Percentiles rank a stretch among this genome's conserved stretches.
Evolutionary conservation across 805 yeast species (phyloP).

Genomic region (Lipomyces sp.): DNA sequence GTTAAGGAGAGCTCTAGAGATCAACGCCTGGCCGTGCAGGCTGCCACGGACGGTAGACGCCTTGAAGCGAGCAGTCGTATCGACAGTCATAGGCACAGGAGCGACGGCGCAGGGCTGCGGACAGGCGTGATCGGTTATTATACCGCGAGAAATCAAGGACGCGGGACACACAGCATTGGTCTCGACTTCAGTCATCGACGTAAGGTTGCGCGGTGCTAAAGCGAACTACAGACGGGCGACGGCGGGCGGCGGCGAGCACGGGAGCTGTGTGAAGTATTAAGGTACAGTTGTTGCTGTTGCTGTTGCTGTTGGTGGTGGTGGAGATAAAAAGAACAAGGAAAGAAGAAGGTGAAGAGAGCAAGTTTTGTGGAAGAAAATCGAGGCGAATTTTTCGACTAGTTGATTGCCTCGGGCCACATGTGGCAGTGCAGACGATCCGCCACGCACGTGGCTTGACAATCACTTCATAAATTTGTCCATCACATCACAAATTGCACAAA

Average conservation of each 20-base stretch:
- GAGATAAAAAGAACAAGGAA: not conserved
- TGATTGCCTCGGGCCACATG: not conserved
- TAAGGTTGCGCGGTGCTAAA: constrained; percentile 10
- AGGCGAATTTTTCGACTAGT: not conserved
- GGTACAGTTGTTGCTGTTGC: not conserved
- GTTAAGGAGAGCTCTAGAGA: constrained; percentile 35
- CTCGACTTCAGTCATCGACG: constrained; percentile 39
- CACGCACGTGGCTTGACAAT: too few species aligned
- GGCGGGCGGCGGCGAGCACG: not conserved
- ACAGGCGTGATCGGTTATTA: constrained; percentile 12
- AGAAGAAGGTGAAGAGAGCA: not conserved
- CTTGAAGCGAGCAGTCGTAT: constrained; percentile 8
- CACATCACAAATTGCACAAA: too few species aligned
- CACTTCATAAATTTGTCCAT: too few species aligned
- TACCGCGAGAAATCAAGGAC: constrained; percentile 32
- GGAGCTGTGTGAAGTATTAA: constrained; percentile 8
- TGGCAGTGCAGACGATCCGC: not conserved
- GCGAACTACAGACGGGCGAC: constrained; percentile 1
- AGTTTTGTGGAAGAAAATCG: not conserved
- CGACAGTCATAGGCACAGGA: constrained; percentile 10
- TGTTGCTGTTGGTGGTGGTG: not conserved
- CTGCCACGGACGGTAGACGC: constrained; percentile 17
- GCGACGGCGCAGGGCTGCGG: constrained; percentile 4
- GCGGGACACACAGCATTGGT: constrained; percentile 38
- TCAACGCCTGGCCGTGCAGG: constrained; percentile 31